Conservation (phyloP, 352 stramenopile genomes). For the Phytophthora pini region DNA sequence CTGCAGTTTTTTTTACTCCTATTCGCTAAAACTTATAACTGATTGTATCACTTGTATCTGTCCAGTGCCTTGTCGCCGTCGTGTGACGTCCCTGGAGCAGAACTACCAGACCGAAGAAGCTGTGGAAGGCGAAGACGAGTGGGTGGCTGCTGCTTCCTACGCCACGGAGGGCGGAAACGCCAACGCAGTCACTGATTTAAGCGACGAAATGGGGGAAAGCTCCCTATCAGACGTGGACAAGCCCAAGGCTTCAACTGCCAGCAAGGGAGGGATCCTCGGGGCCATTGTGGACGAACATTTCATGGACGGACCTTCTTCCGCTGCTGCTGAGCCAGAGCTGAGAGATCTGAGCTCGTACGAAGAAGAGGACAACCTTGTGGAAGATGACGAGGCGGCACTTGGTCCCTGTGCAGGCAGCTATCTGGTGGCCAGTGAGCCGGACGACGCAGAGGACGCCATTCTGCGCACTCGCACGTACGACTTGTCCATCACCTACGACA, state of each 20-base stretch:
- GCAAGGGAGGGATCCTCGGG: conserved; percentile 49
- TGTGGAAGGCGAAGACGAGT: conserved; percentile 90
- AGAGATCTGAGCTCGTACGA: conserved; percentile 76
- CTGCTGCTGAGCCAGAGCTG: conserved; percentile 24
- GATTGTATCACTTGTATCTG: neutral
- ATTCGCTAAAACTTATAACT: neutral
- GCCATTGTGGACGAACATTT: conserved; percentile 84
- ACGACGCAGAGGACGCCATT: conserved; percentile 92
- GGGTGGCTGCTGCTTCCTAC: conserved; percentile 90
- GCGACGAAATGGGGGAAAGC: conserved; percentile 66
- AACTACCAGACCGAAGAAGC: conserved; percentile 75
- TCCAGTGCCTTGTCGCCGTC: conserved; percentile 87
- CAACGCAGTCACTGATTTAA: conserved; percentile 48
- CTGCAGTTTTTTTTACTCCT: neutral
- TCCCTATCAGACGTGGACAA: conserved; percentile 48
- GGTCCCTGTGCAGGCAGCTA: conserved; percentile 41
- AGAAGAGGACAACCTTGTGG: conserved; percentile 80
- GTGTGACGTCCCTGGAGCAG: conserved; percentile 78
- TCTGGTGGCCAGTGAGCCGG: conserved; percentile 71
- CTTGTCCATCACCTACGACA: conserved; percentile 99
- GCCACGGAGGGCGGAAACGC: conserved; percentile 38
- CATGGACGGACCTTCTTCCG: conserved; percentile 17
- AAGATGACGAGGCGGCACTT: conserved; percentile 69
- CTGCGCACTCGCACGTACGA: conserved; percentile 98
- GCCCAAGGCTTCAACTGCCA: conserved; percentile 8